Base-by-base conservation (phyloP, 164 flowering plant species). In the Brasenia schreberi region DNA sequence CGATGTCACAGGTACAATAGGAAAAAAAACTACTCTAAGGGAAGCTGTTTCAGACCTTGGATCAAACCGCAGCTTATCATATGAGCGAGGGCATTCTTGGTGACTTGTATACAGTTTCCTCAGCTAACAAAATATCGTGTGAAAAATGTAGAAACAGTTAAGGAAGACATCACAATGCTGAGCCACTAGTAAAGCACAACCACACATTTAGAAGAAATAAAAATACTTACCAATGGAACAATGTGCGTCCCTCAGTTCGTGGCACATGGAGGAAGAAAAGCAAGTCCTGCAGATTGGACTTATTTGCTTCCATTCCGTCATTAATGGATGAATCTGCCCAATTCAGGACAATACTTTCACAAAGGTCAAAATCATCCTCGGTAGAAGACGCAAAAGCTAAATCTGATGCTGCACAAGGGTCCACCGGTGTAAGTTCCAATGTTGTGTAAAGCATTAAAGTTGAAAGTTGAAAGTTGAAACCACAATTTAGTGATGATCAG, bases 231-330 rank as follows among this genome's bases (percentile, higher is more conserved):
- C 99, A 95, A 59, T 95, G 83, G 71, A 79, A 90, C 74, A 89
- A 95, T 39, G 97, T 84, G 17, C 97, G 85, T 17, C 99, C 99
- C 70, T 96, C 99, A 11, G 97, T 95, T 71, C 99, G 82, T 12
- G 99, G 99, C 42, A 95, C 75, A 74, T 95, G 99, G 61, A 95
- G 92, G 76, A 95, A 95, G 79, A 92, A 92, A 59, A 95, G 79
- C 77, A 95, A 77, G 69, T 90, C 90, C 49, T 67, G 80, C 61
- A 95, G 81, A 3, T 73, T 76, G 71, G 83, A 92, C 58, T 79
- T 86, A 77, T 92, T 85, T 70, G 76, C 80, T 72, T 74, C 78
- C 65, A 73, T 69, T 71, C 78, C 74, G 63, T 74, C 73, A 69
- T 85, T 77, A 67, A 76, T 77, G 0, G 97, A 79, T 33, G 86